Evolutionary conservation across 495 filamentous ascomycete species (phyloP), one percentile per base, ranked within the genome.

Genomic region (Penicillium ochrochloron): DNA sequence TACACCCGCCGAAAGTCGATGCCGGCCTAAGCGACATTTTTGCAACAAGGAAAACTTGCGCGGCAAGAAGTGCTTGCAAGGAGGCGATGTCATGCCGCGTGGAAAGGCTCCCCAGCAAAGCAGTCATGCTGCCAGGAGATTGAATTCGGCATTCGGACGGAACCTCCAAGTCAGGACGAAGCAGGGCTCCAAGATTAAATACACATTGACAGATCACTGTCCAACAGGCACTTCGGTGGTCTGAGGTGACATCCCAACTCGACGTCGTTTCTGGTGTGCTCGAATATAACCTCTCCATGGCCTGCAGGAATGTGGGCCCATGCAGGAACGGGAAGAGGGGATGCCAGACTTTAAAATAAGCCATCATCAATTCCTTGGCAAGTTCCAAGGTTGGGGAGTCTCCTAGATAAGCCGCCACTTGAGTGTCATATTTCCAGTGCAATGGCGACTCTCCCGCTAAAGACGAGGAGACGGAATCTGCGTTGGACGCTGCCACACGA

Each of bases 281-380:
- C n/a, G 78, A 71, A 66, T 81, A 81, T 46, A 78, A 70, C 53
- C 69, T 69, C 63, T 82, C 79, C 75, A 83, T 77, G 14, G 75
- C 74, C 60, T 76, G 77, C 46, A 84, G 59, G 61, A 84, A 84
- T 17, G 80, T 80, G 14, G 81, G 80, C 15, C 82, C 80, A 59
- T 84, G 82, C 11, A 84, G 68, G 59, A 84, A 78, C 14, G 82
- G 82, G 66, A 82, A 84, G 41, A 83, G 63, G 51, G 80, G 77
- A 73, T 84, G 82, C 78, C 76, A 80, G 21, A 78, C 68, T 72
- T 74, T 75, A 67, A 79, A 79, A 37, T 79, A 80, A 39, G 70
- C 61, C 75, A 79, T 79, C 76, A 80, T 79, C 19, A 80, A 57
- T 25, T 75, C 69, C 31, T 68, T 71, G 1, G 73, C 73, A 5